Evolutionary conservation across 352 stramenopile genomes (phyloP), one percentile per base, ranked within the genome.

Genomic region (Phytophthora agathidicida): DNA sequence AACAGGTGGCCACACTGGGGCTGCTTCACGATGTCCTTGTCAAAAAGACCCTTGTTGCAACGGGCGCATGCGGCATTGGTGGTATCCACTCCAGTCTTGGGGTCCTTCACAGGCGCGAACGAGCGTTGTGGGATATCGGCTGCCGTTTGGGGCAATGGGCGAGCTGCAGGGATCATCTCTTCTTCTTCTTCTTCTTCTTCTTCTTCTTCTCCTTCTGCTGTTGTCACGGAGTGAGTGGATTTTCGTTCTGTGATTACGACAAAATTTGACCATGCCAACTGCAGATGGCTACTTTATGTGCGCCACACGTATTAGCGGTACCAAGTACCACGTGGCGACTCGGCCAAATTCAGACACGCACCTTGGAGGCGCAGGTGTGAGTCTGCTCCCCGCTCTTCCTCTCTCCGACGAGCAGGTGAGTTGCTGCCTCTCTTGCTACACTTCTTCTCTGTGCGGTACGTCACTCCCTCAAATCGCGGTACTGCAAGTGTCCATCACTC

Each of bases 1-100:
- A 88, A 91, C 10, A 83, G 23, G 55, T 94, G 80, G 28, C 58
- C 65, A 57, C 85, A 92, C 11, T 60, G 60, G 11, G 86, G 58
- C 38, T 76, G 59, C 63, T 93, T 93, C 3, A 89, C 62, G 1
- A 64, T 61, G 17, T 80, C 67, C 24, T 54, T 53, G 19, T 66
- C 54, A 8, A 63, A 28, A 3, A 89, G 53, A 3, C 42, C 28
- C 20, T 74, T 59, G 28, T 52, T 56, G 45, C 82, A 91, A 5
- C 77, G 45, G 7, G 58, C 56, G 36, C 82, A 91, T 9, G 59
- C 46, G 35, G 60, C 56, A 13, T 60, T 58, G 19, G 57, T 67
- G 20, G 64, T 69, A 48, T 65, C 50, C 23, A 48, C 11, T n/a
- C 41, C 53, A 2, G 48, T 64, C 27, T 24, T 47, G 5, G 43